Evolutionary conservation across 2,329 filamentous ascomycete species (phyloP), one percentile per base, ranked within the genome.

Genomic region (Botrytis elliptica): DNA sequence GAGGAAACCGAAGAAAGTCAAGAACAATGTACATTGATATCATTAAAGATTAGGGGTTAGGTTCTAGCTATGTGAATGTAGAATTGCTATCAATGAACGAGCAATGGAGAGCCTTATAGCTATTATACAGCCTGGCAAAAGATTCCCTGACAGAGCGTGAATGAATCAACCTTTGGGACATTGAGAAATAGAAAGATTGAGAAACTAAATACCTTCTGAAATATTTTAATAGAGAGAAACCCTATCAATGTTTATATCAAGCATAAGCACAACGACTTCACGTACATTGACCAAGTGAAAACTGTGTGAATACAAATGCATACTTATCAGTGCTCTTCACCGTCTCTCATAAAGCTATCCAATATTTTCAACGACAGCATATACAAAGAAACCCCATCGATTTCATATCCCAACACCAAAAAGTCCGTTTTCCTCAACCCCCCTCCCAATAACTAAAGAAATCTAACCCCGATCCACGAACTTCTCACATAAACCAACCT

Each of bases 61-160:
- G 2, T 6, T 63, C 25, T 63, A 5, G 22, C 36, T n/a, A n/a
- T 38, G 36, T 38, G 5, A 38, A 38, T 38, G 36, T 38, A 38
- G 36, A 38, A 38, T 38, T 38, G 1, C 4, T 38, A 38, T 38
- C 36, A 38, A 38, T 38, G 4, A 38, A 38, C 36, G 36, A 38
- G 36, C 36, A 38, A 38, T 38, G 36, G 36, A 38, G 36, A 38
- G 36, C 36, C 36, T 38, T 38, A 16, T 44, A 3, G 38, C 12
- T 29, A 29, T 16, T 10, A 42, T 12, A 42, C 62, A 44, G 25
- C 5, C 25, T 3, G 1, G 20, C 10, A 55, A 16, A 29, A 12
- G 5, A 6, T 16, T 5, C 12, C 22, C 12, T n/a, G 2, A 0
- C 25, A 29, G 3, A 4, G 0, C 5, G 52, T 18, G 52, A 55